Evolutionary conservation across 1,284 basidiomycete species (phyloP), one percentile per base, ranked within the genome.

Genomic region (Pseudozyma sp.): DNA sequence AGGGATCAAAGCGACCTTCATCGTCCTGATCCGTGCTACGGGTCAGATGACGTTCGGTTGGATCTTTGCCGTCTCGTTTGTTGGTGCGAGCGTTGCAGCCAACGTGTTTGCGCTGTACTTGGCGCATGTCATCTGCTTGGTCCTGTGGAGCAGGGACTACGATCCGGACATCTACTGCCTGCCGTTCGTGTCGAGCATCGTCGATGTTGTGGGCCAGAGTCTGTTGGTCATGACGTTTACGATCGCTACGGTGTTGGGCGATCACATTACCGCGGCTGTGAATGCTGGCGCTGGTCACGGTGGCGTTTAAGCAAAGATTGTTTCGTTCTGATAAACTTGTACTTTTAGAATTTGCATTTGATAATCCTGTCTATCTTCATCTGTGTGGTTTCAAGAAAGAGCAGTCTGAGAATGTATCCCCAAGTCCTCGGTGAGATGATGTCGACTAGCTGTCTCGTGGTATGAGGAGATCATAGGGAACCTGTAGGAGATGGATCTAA

Each of bases 141-240:
- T 90, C 81, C 88, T 97, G 42, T 97, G 94, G 94, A 89, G 88
- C 24, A 89, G 87, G 62, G 88, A 90, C 40, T 88, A 91, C 49
- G 96, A 98, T 84, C 96, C 96, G 11, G 83, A 84, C 49, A 92
- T 92, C 85, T 97, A 97, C 84, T 94, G 94, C 2, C 86, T 98
- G 17, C 96, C 96, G 3, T 89, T 96, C 40, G 93, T 97, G 73
- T 94, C 92, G 1, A 92, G 94, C 0, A 84, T 94, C 39, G 91
- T 97, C 85, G 96, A 99, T 84, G 90, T 97, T 49, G 85, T 93
- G n/a, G 94, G 94, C 8, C 94, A 97, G 84, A 84, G 92, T 9
- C 85, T 97, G 17, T 89, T 98, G 37, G 84, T 85, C 4, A 49
- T 84, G 42, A 85, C 86, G n/a, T 88, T 85, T 72, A 83, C 86